Evolutionary conservation across 2,329 filamentous ascomycete species (phyloP).

Genomic region (Pseudogymnoascus sp.): DNA sequence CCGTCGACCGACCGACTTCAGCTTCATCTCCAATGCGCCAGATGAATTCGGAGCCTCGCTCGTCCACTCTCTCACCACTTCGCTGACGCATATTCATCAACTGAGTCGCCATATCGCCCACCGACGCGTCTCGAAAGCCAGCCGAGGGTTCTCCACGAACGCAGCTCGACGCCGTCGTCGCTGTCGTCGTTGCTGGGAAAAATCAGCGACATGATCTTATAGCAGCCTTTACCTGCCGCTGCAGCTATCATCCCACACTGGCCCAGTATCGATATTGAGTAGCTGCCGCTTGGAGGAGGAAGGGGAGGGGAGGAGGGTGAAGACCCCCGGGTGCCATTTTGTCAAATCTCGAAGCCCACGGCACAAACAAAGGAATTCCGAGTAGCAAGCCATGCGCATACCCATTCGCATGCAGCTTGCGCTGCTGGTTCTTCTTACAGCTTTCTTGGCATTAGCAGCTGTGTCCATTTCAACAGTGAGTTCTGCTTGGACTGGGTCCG

Average conservation of each 20-base stretch:
- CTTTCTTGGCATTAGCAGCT: conserved; percentile 67
- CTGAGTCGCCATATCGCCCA: background rate
- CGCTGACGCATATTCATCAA: background rate
- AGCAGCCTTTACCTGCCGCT: background rate
- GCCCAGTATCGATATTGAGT: background rate
- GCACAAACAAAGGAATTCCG: background rate
- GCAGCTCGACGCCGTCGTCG: background rate
- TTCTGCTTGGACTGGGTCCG: conserved; percentile 34
- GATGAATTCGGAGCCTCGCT: background rate
- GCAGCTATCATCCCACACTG: background rate
- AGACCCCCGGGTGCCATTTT: background rate
- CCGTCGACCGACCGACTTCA: background rate
- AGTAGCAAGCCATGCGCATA: conserved; percentile 53
- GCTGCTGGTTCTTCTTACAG: conserved; percentile 67
- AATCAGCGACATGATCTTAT: conserved; percentile 6
- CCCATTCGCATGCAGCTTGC: conserved; percentile 83
- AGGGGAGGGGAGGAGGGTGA: conserved; percentile 1
- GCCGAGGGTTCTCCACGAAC: background rate
- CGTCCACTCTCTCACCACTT: background rate
- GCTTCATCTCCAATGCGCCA: background rate
- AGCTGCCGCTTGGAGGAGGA: background rate
- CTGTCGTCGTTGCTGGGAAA: background rate
- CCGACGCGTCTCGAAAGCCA: background rate
- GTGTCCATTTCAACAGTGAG: conserved; percentile 66
- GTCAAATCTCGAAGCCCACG: background rate